These are phyloP conservation scores for Umbelopsis vinacea DNA, from an alignment of 192 early-diverging fungal species.

Conservation along the genomic window DNA sequence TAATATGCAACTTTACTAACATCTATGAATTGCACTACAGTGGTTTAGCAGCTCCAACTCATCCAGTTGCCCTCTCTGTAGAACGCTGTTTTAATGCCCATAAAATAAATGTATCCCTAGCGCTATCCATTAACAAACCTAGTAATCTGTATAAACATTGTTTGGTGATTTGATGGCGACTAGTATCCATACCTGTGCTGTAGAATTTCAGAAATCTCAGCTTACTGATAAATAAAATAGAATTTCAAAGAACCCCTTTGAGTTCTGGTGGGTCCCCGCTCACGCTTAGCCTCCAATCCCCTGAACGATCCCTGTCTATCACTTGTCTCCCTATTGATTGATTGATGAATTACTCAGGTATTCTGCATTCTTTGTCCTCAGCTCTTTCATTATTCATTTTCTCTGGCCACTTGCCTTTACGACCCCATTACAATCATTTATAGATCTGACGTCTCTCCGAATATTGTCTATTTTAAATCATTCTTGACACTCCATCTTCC, in stretches of 20 bases:
- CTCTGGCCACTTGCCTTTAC: not conserved
- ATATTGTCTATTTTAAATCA: not conserved
- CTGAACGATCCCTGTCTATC: conserved; percentile 3
- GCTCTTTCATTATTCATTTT: conserved; percentile 7
- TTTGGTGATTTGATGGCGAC: no score
- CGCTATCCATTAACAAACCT: no score
- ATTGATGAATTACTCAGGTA: not conserved
- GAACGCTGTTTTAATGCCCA: conserved; percentile 53
- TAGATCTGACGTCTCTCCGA: not conserved
- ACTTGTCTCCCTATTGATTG: not conserved
- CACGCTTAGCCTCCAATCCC: not conserved
- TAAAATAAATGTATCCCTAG: no score
- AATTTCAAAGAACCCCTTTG: not conserved
- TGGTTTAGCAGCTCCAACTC: conserved; percentile 68
- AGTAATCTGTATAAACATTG: no score
- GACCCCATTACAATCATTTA: conserved; percentile 22
- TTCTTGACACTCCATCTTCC: not conserved
- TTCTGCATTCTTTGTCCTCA: conserved; percentile 17
- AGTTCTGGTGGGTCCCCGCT: not conserved
- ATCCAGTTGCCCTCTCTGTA: conserved; percentile 61
- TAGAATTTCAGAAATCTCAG: no score
- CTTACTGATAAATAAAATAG: not conserved
- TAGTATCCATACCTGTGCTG: no score
- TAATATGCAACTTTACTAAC: not conserved
- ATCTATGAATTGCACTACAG: conserved; percentile 28